These are phyloP conservation scores for Inosperma sp. DNA, from an alignment of 768 basidiomycete genomes.

Conservation along the genomic window DNA sequence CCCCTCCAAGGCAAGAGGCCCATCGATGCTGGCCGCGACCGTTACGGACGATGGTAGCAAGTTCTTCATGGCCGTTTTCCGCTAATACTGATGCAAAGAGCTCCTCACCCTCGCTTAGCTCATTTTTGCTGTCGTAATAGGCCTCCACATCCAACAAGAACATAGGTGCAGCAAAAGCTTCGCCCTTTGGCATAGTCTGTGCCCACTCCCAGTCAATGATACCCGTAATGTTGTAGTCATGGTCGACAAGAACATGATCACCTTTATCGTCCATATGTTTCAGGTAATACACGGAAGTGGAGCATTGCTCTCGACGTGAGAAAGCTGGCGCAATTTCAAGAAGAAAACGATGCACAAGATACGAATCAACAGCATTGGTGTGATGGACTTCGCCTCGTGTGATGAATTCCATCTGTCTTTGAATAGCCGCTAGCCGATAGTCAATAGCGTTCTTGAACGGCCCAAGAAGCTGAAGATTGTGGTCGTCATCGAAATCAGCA, in stretches of 20 bases:
- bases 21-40: conserved; percentile 4
- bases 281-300: too few species aligned
- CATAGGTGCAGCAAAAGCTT: conserved; percentile 8
- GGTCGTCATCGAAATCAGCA: background rate
- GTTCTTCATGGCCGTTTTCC: background rate
- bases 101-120: background rate
- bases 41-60: background rate
- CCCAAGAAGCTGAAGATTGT: conserved; percentile 2
- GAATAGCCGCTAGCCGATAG: background rate
- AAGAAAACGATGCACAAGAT: background rate
- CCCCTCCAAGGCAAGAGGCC: too few species aligned
- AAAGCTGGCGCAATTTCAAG: background rate
- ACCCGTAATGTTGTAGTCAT: conserved; percentile 18
- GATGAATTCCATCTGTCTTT: background rate
- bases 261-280: conserved; percentile 14
- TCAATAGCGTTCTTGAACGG: conserved; percentile 2
- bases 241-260: conserved; percentile 23
- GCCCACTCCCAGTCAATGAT: conserved; percentile 32
- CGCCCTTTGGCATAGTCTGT: conserved; percentile 6
- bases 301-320: background rate
- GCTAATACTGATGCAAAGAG: background rate
- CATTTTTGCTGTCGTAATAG: conserved; percentile 6
- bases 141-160: conserved; percentile 1
- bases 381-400: conserved; percentile 3
- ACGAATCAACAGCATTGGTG: background rate